Evolutionary conservation across 139 green algal genomes (phyloP), one percentile per base, ranked within the genome.

Genomic region (Picochlorum sp.): DNA sequence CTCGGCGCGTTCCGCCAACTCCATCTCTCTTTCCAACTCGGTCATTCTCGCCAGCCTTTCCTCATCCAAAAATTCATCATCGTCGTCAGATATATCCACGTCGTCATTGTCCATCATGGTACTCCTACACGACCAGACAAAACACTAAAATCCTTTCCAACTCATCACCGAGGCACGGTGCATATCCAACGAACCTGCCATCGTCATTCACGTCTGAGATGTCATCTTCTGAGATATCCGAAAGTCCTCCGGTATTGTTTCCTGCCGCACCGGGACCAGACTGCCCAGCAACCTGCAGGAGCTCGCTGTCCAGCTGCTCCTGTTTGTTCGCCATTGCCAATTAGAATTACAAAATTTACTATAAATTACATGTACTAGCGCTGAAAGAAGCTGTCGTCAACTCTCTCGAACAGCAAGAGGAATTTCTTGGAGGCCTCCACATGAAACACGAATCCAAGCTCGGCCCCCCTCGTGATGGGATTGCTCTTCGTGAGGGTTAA

Each of bases 401-500:
- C n/a, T 21, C 47, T 54, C 6, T 54, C 50, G 37, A 74, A 64
- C 30, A 79, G 62, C 37, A 73, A 32, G 13, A 79, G 38, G 49
- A 64, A 74, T 44, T 59, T 58, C 11, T 51, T 59, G 10, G 45
- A 61, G 23, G 47, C 7, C 45, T 60, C 51, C 2, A 80, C 58
- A 38, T 61, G n/a, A n/a, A 63, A 97, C 37, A 95, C 84, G 70
- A 97, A 96, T 26, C 91, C 91, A 28, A 97, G 78, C 68, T 90
- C 72, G 10, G 84, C 80, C 9, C 82, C 85, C 18, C 65, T 66
- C 2, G 71, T 69, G 56, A 51, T 71, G 66, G 47, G 81, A 60
- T 30, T 74, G 54, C 64, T 61, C n/a, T 46, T 56, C 24, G 70
- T 60, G 34, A 97, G 87, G 41, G 81, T 47, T 30, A 97, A 74